Percentiles rank a stretch among this genome's conserved stretches.
phyloP scores from a whole-genome alignment of 805 yeast species.

The Lachancea dasiensis region DNA sequence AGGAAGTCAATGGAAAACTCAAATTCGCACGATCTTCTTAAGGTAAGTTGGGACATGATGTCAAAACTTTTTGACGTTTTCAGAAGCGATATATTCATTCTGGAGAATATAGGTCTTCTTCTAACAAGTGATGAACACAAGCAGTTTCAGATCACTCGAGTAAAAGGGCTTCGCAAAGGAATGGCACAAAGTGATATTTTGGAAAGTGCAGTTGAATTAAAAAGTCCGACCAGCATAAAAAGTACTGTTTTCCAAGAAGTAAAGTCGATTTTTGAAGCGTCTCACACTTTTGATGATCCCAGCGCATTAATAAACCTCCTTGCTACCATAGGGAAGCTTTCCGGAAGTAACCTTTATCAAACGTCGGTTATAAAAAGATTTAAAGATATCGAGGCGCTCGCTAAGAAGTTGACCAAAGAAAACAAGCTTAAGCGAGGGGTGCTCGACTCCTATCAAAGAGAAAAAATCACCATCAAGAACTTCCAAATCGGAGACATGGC shows the following conservation, averaged over 20 bases:
- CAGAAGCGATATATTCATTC: conserved; percentile 46
- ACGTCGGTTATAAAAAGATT: conserved; percentile 64
- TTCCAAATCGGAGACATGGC: conserved; percentile 75
- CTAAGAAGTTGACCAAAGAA: conserved; percentile 73
- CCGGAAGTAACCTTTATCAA: conserved; percentile 28
- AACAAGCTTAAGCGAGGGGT: conserved; percentile 28
- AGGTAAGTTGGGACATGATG: conserved; percentile 4
- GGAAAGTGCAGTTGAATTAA: conserved; percentile 32
- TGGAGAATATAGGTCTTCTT: conserved; percentile 75
- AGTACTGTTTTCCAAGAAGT: conserved; percentile 42
- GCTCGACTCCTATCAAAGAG: conserved; percentile 27
- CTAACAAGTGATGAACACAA: conserved; percentile 29
- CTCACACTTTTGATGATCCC: conserved; percentile 10
- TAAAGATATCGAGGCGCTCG: conserved; percentile 82
- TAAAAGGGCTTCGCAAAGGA: conserved; percentile 64
- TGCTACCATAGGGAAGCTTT: conserved; percentile 23
- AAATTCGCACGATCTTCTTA: background rate
- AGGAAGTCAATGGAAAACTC: background rate
- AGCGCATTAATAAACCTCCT: conserved; percentile 13
- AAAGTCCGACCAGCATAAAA: conserved; percentile 37
- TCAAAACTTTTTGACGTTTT: conserved; percentile 32
- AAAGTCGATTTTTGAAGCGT: conserved; percentile 16
- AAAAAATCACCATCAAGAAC: conserved; percentile 58
- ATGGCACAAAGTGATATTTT: conserved; percentile 31
- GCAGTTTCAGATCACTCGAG: conserved; percentile 56